A percentile compares a stretch with the other conserved stretches of the same genome.
Evolutionary conservation across 2,329 filamentous ascomycete genomes (phyloP).

Genomic region (Clarireedia monteithiana): DNA sequence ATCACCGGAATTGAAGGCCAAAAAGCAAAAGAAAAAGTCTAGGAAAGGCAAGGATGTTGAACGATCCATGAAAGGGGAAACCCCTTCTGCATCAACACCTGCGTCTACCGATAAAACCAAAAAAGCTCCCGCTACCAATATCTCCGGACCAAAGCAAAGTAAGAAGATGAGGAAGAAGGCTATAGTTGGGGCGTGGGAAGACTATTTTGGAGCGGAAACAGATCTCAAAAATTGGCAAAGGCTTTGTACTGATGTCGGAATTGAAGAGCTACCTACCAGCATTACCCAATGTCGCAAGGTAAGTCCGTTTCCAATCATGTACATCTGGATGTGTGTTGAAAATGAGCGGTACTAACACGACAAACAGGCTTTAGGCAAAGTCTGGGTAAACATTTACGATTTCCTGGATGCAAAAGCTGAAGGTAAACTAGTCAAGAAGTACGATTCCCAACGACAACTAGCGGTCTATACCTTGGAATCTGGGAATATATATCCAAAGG

Average conservation of each 20-base stretch:
- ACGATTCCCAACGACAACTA: conserved; percentile 30
- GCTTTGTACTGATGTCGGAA: conserved; percentile 37
- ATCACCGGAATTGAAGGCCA: no score
- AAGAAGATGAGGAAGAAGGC: conserved; percentile 7
- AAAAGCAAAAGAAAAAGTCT: no score
- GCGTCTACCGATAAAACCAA: no score
- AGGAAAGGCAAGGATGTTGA: no score
- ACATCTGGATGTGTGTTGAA: neutral
- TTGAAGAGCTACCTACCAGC: conserved; percentile 32
- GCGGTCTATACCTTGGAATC: conserved; percentile 31
- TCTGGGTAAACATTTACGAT: conserved; percentile 44
- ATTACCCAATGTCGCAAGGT: conserved; percentile 41
- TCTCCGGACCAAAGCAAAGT: no score
- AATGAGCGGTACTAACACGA: neutral
- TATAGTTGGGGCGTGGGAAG: conserved; percentile 3
- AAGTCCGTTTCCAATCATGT: conserved; percentile 5
- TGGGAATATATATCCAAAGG: conserved; percentile 39
- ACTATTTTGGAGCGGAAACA: conserved; percentile 20
- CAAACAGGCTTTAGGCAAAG: conserved; percentile 33
- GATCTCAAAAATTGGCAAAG: conserved; percentile 37
- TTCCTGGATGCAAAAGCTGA: conserved; percentile 32
- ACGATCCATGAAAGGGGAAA: no score
- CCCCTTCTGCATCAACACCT: no score
- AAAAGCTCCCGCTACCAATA: no score
- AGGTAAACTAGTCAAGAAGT: conserved; percentile 26